Conservation (phyloP, 805 yeast species). For the Starmerella vitae region DNA sequence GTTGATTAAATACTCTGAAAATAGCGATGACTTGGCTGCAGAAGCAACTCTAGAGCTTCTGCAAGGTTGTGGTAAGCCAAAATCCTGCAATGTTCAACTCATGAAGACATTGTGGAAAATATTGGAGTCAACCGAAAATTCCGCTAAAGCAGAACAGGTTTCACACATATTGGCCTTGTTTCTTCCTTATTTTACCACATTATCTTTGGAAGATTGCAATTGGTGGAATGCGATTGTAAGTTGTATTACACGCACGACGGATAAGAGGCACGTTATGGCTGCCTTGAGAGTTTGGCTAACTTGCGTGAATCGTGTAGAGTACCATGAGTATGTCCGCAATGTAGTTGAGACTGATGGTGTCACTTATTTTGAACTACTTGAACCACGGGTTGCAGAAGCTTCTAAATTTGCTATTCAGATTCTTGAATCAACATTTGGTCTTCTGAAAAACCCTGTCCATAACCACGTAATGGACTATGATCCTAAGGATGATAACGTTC, state of each 20-base stretch:
- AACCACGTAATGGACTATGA: conserved; percentile 36
- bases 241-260: conserved; percentile 1
- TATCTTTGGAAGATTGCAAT: not conserved
- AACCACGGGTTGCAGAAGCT: conserved; percentile 5
- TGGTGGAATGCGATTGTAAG: conserved; percentile 13
- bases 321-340: not conserved
- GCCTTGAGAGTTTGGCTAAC: conserved; percentile 15
- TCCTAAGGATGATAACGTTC: conserved; percentile 1
- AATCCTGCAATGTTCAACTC: not conserved
- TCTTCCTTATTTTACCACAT: not conserved
- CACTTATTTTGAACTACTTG: conserved; percentile 7
- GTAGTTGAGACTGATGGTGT: conserved; percentile 1
- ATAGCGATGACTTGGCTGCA: not conserved
- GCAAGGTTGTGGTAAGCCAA: conserved; percentile 4
- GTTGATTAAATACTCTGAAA: not conserved
- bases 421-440: conserved; percentile 45
- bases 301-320: not conserved
- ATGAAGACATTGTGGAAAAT: conserved; percentile 1
- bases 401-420: conserved; percentile 51
- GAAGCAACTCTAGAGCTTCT: conserved; percentile 4
- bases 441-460: conserved; percentile 24
- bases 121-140: conserved; percentile 10
- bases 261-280: conserved; percentile 7
- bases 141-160: conserved; percentile 4
- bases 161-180: conserved; percentile 6